These are phyloP conservation scores for Magnolia officinalis DNA, from an alignment of 164 flowering plant genomes.

Conservation along the genomic window DNA sequence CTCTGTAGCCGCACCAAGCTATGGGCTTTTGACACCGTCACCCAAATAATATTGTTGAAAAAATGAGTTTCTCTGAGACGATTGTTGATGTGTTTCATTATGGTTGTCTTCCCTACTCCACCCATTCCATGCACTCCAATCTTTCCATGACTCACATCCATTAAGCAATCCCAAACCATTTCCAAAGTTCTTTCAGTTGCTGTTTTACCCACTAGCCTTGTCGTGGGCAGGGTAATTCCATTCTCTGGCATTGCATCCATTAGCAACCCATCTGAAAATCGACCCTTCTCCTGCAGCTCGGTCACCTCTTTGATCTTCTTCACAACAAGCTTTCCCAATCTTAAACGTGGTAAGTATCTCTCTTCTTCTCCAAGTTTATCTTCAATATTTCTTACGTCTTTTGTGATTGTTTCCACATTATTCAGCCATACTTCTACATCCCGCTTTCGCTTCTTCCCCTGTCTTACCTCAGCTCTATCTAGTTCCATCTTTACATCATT, in stretches of 20 bases:
- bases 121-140: conserved; percentile 21
- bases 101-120: conserved; percentile 21
- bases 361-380: background rate
- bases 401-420: conserved; percentile 6
- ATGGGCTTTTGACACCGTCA: conserved; percentile 7
- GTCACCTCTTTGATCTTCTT: background rate
- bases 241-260: background rate
- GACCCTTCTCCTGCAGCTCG: background rate
- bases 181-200: background rate
- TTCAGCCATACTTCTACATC: conserved; percentile 8
- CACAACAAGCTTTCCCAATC: background rate
- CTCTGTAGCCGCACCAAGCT: background rate
- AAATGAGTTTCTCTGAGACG: background rate
- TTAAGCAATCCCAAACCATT: conserved; percentile 1
- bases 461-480: background rate
- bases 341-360: background rate
- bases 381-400: background rate
- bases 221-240: background rate
- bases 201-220: conserved; percentile 2
- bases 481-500: conserved; percentile 4
- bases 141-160: background rate
- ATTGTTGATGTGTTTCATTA: conserved; percentile 14
- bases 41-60: conserved; percentile 6
- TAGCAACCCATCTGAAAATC: conserved; percentile 8
- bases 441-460: conserved; percentile 8